phyloP scores from a whole-genome alignment of 2,329 filamentous ascomycete species.

The Apiospora marii region DNA sequence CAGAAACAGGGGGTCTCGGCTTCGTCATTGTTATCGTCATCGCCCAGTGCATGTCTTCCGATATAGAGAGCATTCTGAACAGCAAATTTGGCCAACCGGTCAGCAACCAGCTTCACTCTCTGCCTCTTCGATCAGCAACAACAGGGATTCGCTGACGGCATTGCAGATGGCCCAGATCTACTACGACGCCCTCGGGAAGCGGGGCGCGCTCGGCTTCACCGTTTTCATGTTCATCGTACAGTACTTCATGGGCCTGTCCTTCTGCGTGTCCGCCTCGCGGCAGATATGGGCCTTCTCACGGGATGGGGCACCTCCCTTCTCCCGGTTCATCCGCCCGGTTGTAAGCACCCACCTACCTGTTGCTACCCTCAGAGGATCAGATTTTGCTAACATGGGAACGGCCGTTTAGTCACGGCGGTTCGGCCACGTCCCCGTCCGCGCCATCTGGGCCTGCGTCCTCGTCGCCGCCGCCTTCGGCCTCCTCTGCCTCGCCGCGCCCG shows the following conservation, averaged over 20 bases:
- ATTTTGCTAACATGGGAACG: too few relatives aligned
- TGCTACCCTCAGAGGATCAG: too few relatives aligned
- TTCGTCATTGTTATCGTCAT: constrained; percentile 20
- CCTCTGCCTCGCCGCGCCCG: not conserved
- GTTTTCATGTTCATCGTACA: constrained; percentile 21
- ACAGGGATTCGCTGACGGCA: not conserved
- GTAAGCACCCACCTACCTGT: not conserved
- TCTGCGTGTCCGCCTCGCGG: constrained; percentile 6
- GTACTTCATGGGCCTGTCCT: constrained; percentile 23
- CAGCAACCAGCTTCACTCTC: not conserved
- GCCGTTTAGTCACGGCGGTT: not conserved
- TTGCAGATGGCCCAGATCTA: constrained; percentile 22
- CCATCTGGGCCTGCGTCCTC: constrained; percentile 19
- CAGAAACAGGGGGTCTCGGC: not conserved
- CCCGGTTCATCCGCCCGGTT: not conserved
- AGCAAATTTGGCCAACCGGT: constrained; percentile 11
- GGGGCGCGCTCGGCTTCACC: not conserved
- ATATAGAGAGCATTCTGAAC: constrained; percentile 1
- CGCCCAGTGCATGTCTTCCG: constrained; percentile 3
- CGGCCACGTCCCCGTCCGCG: constrained; percentile 15
- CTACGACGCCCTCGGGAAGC: constrained; percentile 11
- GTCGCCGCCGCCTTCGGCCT: not conserved
- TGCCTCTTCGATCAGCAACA: too few relatives aligned
- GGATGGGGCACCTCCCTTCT: constrained; percentile 3
- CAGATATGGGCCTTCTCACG: constrained; percentile 22